A percentile compares a stretch with the other conserved stretches of the same genome.
Evolutionary conservation across 83 land plant genomes (phyloP).

Genomic region (Picea abies): DNA sequence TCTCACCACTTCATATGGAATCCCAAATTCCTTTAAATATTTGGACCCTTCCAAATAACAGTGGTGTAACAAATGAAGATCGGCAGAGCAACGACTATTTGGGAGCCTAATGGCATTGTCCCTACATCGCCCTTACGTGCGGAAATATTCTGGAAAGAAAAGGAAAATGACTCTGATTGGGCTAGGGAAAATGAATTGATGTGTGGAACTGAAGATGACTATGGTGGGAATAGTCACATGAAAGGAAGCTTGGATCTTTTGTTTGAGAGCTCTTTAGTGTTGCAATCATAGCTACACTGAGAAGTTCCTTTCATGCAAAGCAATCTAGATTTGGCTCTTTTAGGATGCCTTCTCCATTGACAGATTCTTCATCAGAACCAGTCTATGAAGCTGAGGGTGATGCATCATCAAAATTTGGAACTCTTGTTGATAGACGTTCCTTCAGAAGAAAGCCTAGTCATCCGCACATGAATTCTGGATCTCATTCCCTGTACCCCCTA

Average conservation of each 20-base stretch:
- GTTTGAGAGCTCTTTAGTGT: conserved; percentile 55
- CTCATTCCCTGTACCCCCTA: too few species aligned
- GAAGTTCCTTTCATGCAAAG: too few species aligned
- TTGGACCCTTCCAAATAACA: too few species aligned
- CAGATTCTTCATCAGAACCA: neutral
- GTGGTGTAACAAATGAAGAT: too few species aligned
- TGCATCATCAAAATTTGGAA: neutral
- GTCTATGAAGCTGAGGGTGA: conserved; percentile 39
- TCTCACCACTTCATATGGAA: neutral
- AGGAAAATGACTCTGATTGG: too few species aligned
- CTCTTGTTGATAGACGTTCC: too few species aligned
- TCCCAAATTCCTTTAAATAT: too few species aligned
- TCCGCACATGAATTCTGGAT: too few species aligned
- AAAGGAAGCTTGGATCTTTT: conserved; percentile 13
- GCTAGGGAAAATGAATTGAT: conserved; percentile 49
- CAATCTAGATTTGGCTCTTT: conserved; percentile 29
- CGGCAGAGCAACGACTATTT: too few species aligned
- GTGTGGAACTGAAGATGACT: conserved; percentile 67
- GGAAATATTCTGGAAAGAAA: too few species aligned
- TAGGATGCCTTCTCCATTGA: conserved; percentile 38
- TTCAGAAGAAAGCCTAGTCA: too few species aligned
- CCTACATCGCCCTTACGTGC: too few species aligned
- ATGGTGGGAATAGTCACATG: conserved; percentile 44
- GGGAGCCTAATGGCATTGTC: conserved; percentile 20
- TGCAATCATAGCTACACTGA: conserved; percentile 42